Evolutionary conservation across 345 rosid species (phyloP), one percentile per base, ranked within the genome.

Genomic region (thale cress (Arabidopsis thaliana)): DNA sequence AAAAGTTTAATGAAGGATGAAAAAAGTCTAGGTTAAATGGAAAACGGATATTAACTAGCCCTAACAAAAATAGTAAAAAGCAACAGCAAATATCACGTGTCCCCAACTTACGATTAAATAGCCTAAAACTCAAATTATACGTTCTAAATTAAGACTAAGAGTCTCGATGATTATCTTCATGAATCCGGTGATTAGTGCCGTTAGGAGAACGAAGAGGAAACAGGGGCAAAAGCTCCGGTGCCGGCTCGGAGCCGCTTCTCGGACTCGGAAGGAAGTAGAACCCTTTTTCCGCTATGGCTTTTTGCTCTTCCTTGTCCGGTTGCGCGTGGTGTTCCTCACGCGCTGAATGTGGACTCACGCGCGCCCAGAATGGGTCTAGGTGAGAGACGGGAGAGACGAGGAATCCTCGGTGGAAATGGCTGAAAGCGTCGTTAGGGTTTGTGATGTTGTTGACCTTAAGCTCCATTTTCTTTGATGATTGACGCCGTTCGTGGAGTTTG

Each of bases 401-500:
- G 73, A 84, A 83, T 4, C 86, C 85, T 34, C 84, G 63, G 51
- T 52, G 72, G 52, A 72, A 62, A 53, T 78, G 81, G 58, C 44
- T 69, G 20, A 67, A 60, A 45, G 78, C 48, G 66, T 71, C 74
- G 52, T 41, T 70, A 46, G 22, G 68, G 59, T 40, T 64, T 67
- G 53, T 51, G 69, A 37, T 60, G 82, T 76, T 81, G 87, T 50
- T 80, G 46, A 85, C 88, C 77, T 85, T 87, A 73, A 93, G 83
- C 72, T 87, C 88, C 65, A 93, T 93, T 69, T 90, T 89, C 70
- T 83, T 89, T 7, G 82, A 68, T 4, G 88, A 72, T 38, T 83
- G 90, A 22, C 98, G 80, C 4, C 97, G 89, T 70, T 93, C 97
- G 66, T 90, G 94, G 71, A 93, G 98, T 87, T 89, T 90, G 84